phyloP scores from a whole-genome alignment of 2,329 filamentous ascomycete species.

The Leptographium flavum region DNA sequence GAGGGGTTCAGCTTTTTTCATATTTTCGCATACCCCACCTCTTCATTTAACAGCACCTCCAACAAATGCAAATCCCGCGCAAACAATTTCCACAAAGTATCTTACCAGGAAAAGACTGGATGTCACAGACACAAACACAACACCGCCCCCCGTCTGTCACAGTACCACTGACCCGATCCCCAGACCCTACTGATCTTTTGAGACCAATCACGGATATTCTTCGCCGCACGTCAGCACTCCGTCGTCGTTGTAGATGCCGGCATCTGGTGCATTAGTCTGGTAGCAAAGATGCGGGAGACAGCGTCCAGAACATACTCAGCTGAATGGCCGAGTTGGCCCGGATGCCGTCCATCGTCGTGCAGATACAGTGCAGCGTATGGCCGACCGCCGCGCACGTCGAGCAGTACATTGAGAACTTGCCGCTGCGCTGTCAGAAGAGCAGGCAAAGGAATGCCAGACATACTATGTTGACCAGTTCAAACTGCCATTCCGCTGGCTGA shows the following conservation, averaged over 20 bases:
- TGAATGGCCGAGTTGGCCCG: constrained; percentile 7
- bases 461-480: constrained; percentile 10
- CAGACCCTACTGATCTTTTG: neutral
- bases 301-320: constrained; percentile 7
- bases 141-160: too few relatives aligned
- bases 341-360: constrained; percentile 2
- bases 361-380: constrained; percentile 4
- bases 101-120: too few relatives aligned
- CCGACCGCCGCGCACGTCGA: constrained; percentile 2
- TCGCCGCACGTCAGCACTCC: neutral
- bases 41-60: too few relatives aligned
- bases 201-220: neutral
- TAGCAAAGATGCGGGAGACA: neutral
- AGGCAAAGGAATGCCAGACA: neutral
- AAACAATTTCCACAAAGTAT: too few relatives aligned
- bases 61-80: too few relatives aligned
- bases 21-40: too few relatives aligned
- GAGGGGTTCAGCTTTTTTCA: too few relatives aligned
- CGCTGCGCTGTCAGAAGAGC: constrained; percentile 2
- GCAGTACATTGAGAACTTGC: constrained; percentile 12
- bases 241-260: neutral
- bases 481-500: constrained; percentile 4
- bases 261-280: neutral
- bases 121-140: too few relatives aligned
- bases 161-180: too few relatives aligned